These are phyloP conservation scores for Exophiala oligosperma DNA, from an alignment of 2,329 filamentous ascomycete genomes.

Conservation along the genomic window DNA sequence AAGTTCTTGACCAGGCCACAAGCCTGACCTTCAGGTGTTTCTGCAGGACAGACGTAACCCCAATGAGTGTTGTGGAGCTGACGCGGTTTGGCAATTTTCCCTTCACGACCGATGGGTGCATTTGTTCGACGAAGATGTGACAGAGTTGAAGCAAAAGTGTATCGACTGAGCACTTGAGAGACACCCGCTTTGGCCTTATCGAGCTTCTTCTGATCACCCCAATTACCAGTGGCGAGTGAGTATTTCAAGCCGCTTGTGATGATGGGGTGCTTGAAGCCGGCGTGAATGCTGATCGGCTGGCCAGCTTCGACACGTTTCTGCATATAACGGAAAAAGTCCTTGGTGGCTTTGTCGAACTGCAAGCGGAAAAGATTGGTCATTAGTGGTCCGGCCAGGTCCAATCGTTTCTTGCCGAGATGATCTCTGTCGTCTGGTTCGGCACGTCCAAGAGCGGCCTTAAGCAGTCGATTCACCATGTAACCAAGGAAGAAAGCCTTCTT, in stretches of 20 bases:
- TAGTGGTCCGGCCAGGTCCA: constrained; percentile 91
- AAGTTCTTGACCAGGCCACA: constrained; percentile 98
- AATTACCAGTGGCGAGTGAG: constrained; percentile 95
- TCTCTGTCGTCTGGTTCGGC: constrained; percentile 96
- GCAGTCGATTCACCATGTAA: constrained; percentile 96
- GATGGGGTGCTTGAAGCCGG: constrained; percentile 88
- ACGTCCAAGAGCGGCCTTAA: constrained; percentile 89
- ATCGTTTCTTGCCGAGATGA: constrained; percentile 97
- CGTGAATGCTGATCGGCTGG: constrained; percentile 83
- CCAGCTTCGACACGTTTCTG: constrained; percentile 88
- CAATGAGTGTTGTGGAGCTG: constrained; percentile 99
- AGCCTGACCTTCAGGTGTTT: constrained; percentile 96
- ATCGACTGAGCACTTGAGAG: constrained; percentile 95
- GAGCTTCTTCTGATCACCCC: constrained; percentile 99
- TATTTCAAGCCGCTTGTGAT: constrained; percentile 95
- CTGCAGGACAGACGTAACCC: constrained; percentile 94
- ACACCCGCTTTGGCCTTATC: constrained; percentile 93
- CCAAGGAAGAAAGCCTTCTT: constrained; percentile 97
- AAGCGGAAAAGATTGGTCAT: constrained; percentile 95
- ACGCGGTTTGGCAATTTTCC: constrained; percentile 95
- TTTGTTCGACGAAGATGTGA: constrained; percentile 97
- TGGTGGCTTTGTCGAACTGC: constrained; percentile 86
- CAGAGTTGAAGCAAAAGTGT: constrained; percentile 93
- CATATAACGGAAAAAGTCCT: constrained; percentile 86
- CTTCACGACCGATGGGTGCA: constrained; percentile 94